phyloP scores from a whole-genome alignment of 2,329 filamentous ascomycete genomes.

The Trichoderma guizhouense region DNA sequence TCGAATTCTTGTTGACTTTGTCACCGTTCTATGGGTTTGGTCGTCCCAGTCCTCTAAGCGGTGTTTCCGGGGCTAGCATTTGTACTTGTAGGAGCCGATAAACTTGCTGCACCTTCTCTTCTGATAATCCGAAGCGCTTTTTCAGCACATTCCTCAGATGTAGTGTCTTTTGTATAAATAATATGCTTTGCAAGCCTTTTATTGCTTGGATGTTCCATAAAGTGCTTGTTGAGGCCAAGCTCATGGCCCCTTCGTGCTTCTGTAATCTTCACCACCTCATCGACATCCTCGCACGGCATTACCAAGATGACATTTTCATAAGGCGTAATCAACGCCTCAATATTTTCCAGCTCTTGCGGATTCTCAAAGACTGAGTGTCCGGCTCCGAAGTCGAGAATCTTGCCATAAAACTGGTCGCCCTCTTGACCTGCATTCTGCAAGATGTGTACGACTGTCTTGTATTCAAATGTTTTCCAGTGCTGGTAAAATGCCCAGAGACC shows the following conservation, averaged over 20 bases:
- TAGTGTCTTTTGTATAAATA: background rate
- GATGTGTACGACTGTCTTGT: background rate
- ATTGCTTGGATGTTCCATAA: constrained; percentile 17
- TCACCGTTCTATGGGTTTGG: background rate
- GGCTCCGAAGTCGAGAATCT: constrained; percentile 16
- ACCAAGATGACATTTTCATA: constrained; percentile 5
- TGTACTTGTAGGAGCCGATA: background rate
- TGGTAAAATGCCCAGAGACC: background rate
- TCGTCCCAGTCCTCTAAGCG: background rate
- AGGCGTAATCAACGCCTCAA: background rate
- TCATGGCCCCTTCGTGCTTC: constrained; percentile 3
- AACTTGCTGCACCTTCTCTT: background rate
- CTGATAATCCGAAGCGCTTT: background rate
- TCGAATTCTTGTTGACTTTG: background rate
- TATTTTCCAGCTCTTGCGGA: background rate
- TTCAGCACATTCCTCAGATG: background rate
- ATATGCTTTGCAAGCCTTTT: constrained; percentile 9
- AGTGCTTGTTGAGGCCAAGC: constrained; percentile 8
- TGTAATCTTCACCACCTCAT: constrained; percentile 9
- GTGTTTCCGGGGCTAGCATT: background rate
- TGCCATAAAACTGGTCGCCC: constrained; percentile 9
- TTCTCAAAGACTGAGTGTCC: constrained; percentile 17
- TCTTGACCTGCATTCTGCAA: background rate
- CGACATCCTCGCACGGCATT: constrained; percentile 6
- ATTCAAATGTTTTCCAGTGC: constrained; percentile 1